Percentiles rank a stretch among this genome's conserved stretches.
Conservation (phyloP, 306 rosid species). For the Lithocarpus polystachyus region DNA sequence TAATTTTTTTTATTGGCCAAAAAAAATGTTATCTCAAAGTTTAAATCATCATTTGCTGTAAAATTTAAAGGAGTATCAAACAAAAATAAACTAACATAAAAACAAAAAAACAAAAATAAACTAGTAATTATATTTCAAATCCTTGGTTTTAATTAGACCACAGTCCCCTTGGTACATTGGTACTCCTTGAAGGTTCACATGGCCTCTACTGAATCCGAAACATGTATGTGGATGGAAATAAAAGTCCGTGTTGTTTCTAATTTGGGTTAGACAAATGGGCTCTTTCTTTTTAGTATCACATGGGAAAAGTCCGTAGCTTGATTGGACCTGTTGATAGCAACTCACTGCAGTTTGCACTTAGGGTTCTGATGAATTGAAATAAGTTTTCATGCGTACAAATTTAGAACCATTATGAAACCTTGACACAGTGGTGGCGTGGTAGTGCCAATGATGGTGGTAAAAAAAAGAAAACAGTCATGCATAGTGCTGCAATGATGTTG, state of each 20-base stretch:
- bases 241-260: conserved; percentile 27
- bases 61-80: too few species aligned
- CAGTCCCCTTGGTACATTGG: too few species aligned
- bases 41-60: too few species aligned
- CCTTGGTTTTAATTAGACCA: background rate
- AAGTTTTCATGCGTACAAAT: background rate
- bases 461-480: too few species aligned
- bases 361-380: background rate
- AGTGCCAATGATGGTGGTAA: background rate
- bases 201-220: conserved; percentile 33
- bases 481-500: too few species aligned
- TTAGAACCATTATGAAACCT: background rate
- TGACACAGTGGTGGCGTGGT: background rate
- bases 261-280: conserved; percentile 33
- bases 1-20: too few species aligned
- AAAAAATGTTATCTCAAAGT: too few species aligned
- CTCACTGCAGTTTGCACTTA: background rate
- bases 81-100: too few species aligned
- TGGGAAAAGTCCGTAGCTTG: conserved; percentile 12
- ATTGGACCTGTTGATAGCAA: background rate
- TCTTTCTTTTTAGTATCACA: conserved; percentile 29
- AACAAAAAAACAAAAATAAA: too few species aligned
- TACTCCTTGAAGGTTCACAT: conserved; percentile 18
- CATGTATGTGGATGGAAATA: conserved; percentile 35
- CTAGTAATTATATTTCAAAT: too few species aligned